Base-by-base conservation (phyloP, 345 rosid species). In the Citrus sp. region DNA sequence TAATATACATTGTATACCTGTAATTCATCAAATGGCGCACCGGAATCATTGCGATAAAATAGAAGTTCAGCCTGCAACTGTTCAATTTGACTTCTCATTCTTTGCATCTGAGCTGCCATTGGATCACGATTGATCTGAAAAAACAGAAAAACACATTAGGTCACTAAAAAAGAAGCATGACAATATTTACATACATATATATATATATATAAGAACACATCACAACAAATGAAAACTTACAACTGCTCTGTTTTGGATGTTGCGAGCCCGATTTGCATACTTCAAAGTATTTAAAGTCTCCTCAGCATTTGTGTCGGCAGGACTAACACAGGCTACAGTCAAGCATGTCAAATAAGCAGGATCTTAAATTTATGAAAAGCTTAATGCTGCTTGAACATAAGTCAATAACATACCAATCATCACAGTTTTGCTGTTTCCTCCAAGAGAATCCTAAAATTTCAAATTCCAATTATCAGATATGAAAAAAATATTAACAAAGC, bases 371-470 rank as follows among this genome's bases (percentile, higher is more conserved):
- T 54, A 42, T 18, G 63, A 71, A 73, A 83, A 42, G 24, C 62
- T 30, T 1, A 16, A 74, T 65, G 24, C 40, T 59, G 24, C 67
- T 51, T 55, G 6, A 38, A 73, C 37, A 64, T 28, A 42, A 10
- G 63, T 77, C 51, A 66, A 74, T 42, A 21, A 12, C 90, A 68
- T 93, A 97, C 99, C 99, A 78, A 97, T 94, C 99, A 97, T 97
- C 85, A 94, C 87, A 12, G 99, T 97, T 85, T 94, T 97, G 88
- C 98, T 97, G 87, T 97, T 97, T 80, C 98, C 99, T 73, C 99
- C 98, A 24, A 97, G 87, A 14, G 99, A 96, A 84, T 96, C 99
- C 99, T 96, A 75, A 55, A 77, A 75, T 72, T 76, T 77, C 77
- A 80, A 80, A 79, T 75, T 46, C 6, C 42, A 60, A 54, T 16